phyloP scores from a whole-genome alignment of 2,329 filamentous ascomycete species.

The Chrysosporium queenslandicum region DNA sequence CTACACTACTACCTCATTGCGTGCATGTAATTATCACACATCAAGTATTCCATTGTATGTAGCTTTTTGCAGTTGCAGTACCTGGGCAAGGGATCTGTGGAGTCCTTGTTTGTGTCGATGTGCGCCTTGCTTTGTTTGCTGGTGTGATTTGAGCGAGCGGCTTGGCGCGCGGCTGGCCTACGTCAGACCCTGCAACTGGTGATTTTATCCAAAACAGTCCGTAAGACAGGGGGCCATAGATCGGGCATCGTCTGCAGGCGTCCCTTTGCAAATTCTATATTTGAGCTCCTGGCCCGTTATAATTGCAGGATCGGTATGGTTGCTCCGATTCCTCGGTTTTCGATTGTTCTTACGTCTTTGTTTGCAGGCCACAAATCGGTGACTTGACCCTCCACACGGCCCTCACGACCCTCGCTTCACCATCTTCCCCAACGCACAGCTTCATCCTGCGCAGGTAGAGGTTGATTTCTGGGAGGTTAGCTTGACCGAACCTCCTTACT shows the following conservation, averaged over 20 bases:
- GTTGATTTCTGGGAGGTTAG: background rate
- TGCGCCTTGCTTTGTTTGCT: background rate
- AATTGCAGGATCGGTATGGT: background rate
- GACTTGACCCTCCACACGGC: background rate
- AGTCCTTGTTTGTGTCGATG: background rate
- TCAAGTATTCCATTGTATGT: no score
- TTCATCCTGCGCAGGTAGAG: background rate
- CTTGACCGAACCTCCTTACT: background rate
- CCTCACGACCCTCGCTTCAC: background rate
- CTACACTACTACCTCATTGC: no score
- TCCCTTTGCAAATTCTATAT: background rate
- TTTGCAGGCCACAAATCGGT: background rate
- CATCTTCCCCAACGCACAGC: background rate
- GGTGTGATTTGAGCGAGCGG: background rate
- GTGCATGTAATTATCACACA: no score
- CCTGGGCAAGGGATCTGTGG: no score
- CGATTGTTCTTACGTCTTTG: background rate
- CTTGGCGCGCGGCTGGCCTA: conserved; percentile 8
- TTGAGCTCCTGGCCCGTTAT: background rate
- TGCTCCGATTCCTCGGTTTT: background rate
- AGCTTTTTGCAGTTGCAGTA: no score
- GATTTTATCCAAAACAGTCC: conserved; percentile 8
- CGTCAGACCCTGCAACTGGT: conserved; percentile 8
- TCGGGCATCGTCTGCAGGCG: background rate
- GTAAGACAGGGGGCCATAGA: conserved; percentile 1